Percentiles rank a stretch among this genome's conserved stretches.
Evolutionary conservation across 805 yeast species (phyloP).

Genomic region (Ogataea kodamae): DNA sequence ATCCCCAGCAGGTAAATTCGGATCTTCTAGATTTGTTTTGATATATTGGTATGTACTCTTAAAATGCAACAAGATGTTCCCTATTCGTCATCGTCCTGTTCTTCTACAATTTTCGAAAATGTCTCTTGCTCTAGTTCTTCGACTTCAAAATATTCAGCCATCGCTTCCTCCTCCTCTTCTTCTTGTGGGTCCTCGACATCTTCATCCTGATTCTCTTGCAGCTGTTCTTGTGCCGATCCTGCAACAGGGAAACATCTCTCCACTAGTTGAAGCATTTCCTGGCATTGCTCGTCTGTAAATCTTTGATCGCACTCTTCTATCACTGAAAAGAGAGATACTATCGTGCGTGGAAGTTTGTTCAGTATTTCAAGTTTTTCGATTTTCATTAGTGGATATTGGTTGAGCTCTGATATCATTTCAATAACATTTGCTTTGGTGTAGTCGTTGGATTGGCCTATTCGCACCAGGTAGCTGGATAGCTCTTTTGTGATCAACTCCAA

Average conservation of each 20-base stretch:
- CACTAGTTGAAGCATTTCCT: constrained; percentile 54
- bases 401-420: constrained; percentile 40
- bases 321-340: constrained; percentile 74
- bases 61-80: neutral
- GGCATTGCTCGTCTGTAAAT: constrained; percentile 64
- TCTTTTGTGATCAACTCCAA: constrained; percentile 51
- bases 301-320: constrained; percentile 93
- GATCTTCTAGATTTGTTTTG: constrained; percentile 21
- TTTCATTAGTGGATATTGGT: constrained; percentile 61
- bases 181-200: constrained; percentile 15
- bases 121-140: constrained; percentile 30
- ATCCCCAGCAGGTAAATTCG: constrained; percentile 11
- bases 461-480: constrained; percentile 39
- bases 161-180: constrained; percentile 25
- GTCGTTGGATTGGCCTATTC: constrained; percentile 35
- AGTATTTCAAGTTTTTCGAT: constrained; percentile 82
- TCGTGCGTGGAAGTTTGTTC: constrained; percentile 72
- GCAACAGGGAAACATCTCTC: constrained; percentile 48
- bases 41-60: constrained; percentile 2
- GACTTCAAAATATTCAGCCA: constrained; percentile 23
- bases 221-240: constrained; percentile 25
- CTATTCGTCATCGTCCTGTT: constrained; percentile 8
- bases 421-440: constrained; percentile 30
- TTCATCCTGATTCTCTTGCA: constrained; percentile 19
- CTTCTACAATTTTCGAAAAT: constrained; percentile 7